A percentile compares a stretch with the other conserved stretches of the same genome.
Conservation (phyloP, 352 stramenopile species). For the Pythium phragmiticola region DNA sequence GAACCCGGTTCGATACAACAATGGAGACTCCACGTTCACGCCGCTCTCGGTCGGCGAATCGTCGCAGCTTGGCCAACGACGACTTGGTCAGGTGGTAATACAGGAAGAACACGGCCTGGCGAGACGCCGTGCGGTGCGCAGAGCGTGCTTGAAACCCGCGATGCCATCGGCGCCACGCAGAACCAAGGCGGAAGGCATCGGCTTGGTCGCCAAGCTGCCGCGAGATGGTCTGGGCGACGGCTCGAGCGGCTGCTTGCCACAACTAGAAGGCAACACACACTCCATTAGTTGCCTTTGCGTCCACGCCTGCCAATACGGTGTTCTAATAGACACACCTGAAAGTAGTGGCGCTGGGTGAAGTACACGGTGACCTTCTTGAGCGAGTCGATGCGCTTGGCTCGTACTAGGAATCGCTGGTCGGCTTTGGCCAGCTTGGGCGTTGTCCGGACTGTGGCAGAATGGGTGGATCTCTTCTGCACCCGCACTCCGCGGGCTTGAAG, state of each 20-base stretch:
- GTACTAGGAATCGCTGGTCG: neutral
- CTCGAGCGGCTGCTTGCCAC: conserved; percentile 7
- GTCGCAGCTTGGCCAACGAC: conserved; percentile 9
- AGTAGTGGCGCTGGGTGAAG: conserved; percentile 25
- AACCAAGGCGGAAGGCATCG: conserved; percentile 17
- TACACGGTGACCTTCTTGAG: conserved; percentile 19
- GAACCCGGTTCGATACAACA: conserved; percentile 12
- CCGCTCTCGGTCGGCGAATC: conserved; percentile 6
- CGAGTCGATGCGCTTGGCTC: neutral
- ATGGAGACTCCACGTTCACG: conserved; percentile 14
- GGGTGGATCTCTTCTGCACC: neutral
- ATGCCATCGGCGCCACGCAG: conserved; percentile 19
- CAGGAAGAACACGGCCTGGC: conserved; percentile 27
- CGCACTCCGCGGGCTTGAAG: conserved; percentile 19
- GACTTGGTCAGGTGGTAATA: conserved; percentile 32
- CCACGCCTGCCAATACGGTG: neutral
- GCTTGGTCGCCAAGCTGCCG: conserved; percentile 4
- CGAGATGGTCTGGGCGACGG: neutral
- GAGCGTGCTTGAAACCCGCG: conserved; percentile 9
- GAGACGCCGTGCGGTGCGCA: conserved; percentile 4
- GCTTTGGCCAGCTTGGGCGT: neutral
- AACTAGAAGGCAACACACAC: neutral
- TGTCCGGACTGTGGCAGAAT: neutral
- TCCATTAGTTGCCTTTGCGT: neutral
- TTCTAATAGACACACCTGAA: conserved; percentile 12